These are phyloP conservation scores for Tylopilus sp. DNA, from an alignment of 768 basidiomycete genomes.

Conservation along the genomic window DNA sequence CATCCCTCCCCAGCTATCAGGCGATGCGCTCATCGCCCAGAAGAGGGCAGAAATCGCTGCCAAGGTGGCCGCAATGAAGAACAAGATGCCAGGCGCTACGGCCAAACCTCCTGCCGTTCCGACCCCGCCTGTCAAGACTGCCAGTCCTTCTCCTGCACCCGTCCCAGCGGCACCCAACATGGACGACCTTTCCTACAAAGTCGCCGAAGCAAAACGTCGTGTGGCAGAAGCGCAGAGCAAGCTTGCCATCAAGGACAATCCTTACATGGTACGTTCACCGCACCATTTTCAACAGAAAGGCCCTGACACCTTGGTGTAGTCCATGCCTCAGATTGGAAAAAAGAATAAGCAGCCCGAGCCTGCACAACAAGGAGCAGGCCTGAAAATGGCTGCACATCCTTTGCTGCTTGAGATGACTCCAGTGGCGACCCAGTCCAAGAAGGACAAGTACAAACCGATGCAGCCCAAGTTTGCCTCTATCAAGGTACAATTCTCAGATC, in stretches of 20 bases:
- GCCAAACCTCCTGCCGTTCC: conserved; percentile 26
- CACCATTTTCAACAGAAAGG: neutral
- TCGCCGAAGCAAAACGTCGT: conserved; percentile 83
- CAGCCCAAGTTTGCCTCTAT: conserved; percentile 98
- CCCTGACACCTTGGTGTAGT: conserved; percentile 32
- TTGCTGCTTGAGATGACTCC: conserved; percentile 65
- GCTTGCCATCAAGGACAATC: conserved; percentile 74
- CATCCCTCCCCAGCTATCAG: conserved; percentile 36
- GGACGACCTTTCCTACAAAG: conserved; percentile 65
- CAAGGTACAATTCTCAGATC: conserved; percentile 47
- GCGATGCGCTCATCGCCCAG: conserved; percentile 72
- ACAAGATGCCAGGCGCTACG: conserved; percentile 30
- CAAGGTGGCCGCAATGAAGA: conserved; percentile 76
- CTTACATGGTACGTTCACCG: conserved; percentile 69
- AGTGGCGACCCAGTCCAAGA: conserved; percentile 64
- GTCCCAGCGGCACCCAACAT: conserved; percentile 40
- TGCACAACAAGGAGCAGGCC: conserved; percentile 73
- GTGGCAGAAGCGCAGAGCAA: conserved; percentile 82
- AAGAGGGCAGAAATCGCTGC: conserved; percentile 84
- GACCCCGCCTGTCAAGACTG: conserved; percentile 17
- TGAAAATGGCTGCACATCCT: conserved; percentile 91
- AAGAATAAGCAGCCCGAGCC: conserved; percentile 56
- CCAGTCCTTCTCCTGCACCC: conserved; percentile 39
- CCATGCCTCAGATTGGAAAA: conserved; percentile 52
- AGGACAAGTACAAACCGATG: conserved; percentile 97